Base-by-base conservation (phyloP, 371 early-diverging fungal genomes). In the Lichtheimia ramosa region DNA sequence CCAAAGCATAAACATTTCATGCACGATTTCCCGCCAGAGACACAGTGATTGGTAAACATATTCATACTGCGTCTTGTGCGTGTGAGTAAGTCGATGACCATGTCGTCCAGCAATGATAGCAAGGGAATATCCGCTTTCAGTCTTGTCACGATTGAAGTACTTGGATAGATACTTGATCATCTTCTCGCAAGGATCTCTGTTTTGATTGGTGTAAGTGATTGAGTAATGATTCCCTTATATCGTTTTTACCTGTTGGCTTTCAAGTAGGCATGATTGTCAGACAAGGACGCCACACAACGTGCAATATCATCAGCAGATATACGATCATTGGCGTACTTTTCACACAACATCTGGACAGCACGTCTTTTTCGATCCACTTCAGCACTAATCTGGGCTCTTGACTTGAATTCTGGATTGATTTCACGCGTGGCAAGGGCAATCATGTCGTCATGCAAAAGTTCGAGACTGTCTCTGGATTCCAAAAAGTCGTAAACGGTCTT, bases 1-100 rank as follows among this genome's bases (percentile, higher is more conserved):
- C 98, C 98, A 98, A 14, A 98, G 86, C 87, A 87, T 88, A 72
- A 94, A 98, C 96, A 97, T 96, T 62, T 97, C 96, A 74, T 98
- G 89, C 52, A 92, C 81, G 55, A 98, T 90, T 68, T 96, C 96
- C 7, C 95, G 84, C 97, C 98, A 98, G 48, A 98, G 77, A 6
- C 88, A 85, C 39, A 98, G 77, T 3, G 96, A 92, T 80, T 98
- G 98, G 55, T 89, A 80, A 49, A 97, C 97, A 70, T 96, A 98
- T 53, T 85, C 78, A 75, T 89, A 98, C 76, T 98, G 98, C 34
- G 83, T 90, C 42, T 88, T 79, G 68, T 98, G 98, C 54, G 84
- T 84, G 64, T 98, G 98, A 5, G 95, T 89, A 34, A 98, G 78
- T 16, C 98, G 86, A 51, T 97, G 95, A 3, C 97, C 97, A 27